Conservation (phyloP, 2,329 filamentous ascomycete genomes). For the Penicillium thymicola region DNA sequence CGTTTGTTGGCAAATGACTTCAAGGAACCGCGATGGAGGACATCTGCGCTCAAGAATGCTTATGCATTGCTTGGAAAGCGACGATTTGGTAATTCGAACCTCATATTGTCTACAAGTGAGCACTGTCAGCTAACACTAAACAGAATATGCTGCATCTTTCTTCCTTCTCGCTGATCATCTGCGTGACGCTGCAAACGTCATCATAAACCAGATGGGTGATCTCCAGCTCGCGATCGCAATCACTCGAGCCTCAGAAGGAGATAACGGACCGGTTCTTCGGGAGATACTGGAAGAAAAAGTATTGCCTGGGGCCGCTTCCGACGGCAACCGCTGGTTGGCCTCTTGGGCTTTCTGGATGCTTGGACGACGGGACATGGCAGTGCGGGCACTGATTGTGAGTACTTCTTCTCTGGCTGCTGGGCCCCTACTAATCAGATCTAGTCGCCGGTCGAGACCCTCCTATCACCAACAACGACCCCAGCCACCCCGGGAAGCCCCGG, state of each 20-base stretch:
- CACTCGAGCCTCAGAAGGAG: constrained; percentile 81
- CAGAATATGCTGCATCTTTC: constrained; percentile 92
- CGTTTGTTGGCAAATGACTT: constrained; percentile 89
- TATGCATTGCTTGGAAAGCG: constrained; percentile 90
- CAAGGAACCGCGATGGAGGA: constrained; percentile 78
- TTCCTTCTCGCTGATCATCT: constrained; percentile 86
- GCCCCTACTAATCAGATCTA: constrained; percentile 33
- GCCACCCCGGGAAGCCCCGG: constrained; percentile 63
- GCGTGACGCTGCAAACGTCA: constrained; percentile 80
- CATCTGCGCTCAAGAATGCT: constrained; percentile 88
- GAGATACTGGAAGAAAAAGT: constrained; percentile 77
- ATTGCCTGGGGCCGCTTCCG: constrained; percentile 69
- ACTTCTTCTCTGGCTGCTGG: neutral
- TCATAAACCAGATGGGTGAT: constrained; percentile 82
- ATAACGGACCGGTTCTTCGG: constrained; percentile 69
- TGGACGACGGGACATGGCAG: constrained; percentile 74
- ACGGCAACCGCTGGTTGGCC: constrained; percentile 89
- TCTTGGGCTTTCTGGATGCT: constrained; percentile 97
- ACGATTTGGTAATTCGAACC: constrained; percentile 62
- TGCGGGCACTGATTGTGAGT: constrained; percentile 74
- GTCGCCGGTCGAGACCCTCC: constrained; percentile 73
- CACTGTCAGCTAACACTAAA: constrained; percentile 4
- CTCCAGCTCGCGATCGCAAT: constrained; percentile 87
- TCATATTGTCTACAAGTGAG: neutral
- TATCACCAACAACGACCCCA: constrained; percentile 43